phyloP scores from a whole-genome alignment of 805 yeast genomes.

The Candida vaughaniae region DNA sequence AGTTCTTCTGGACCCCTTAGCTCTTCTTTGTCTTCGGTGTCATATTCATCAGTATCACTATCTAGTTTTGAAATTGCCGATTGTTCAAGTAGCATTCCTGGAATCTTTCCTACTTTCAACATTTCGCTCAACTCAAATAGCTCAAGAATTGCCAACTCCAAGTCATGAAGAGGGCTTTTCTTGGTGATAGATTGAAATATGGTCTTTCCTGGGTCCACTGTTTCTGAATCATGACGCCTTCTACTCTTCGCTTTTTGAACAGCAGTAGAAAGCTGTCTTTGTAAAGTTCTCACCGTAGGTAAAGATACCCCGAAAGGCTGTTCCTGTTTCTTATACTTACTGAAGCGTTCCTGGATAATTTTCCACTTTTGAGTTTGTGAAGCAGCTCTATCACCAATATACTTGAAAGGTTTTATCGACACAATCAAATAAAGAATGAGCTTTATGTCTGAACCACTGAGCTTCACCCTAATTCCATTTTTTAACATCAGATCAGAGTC shows the following conservation, averaged over 20 bases:
- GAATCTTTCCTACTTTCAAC: constrained; percentile 25
- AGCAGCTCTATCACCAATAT: constrained; percentile 32
- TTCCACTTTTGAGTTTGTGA: constrained; percentile 38
- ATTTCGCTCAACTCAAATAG: constrained; percentile 32
- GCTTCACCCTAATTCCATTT: constrained; percentile 21
- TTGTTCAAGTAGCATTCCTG: neutral
- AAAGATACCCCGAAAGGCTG: constrained; percentile 8
- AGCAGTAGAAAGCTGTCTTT: constrained; percentile 34
- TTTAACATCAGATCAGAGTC: too few species aligned
- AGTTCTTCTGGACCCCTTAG: too few species aligned
- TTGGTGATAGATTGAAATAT: constrained; percentile 16
- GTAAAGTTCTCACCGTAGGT: constrained; percentile 38
- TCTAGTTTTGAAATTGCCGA: constrained; percentile 1
- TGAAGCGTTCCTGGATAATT: constrained; percentile 26
- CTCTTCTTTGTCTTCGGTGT: neutral
- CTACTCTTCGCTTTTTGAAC: constrained; percentile 23
- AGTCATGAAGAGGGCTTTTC: constrained; percentile 23
- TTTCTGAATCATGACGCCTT: neutral
- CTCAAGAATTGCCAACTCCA: constrained; percentile 27
- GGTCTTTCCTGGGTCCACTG: constrained; percentile 4
- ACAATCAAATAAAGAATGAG: constrained; percentile 30
- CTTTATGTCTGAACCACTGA: constrained; percentile 26
- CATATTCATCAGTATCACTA: neutral
- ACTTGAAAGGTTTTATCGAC: constrained; percentile 35
- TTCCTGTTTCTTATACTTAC: constrained; percentile 16